Evolutionary conservation across 1,284 basidiomycete genomes (phyloP).

Genomic region (Boletus putidus): DNA sequence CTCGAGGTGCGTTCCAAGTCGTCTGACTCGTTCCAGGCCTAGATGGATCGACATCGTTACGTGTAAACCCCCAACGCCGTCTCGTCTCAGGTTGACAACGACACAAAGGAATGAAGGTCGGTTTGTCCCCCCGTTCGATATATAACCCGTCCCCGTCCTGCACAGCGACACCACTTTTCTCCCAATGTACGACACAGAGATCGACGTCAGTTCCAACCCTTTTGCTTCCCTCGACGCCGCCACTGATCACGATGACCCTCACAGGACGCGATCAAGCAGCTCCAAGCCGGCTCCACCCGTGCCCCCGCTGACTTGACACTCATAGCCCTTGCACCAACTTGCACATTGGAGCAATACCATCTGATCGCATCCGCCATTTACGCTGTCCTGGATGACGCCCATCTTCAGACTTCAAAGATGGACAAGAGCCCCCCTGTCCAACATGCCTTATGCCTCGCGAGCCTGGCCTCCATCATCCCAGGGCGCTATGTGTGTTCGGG

Average conservation of each 20-base stretch:
- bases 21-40: slow-evolving; percentile 68
- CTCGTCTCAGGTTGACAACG: too few species aligned
- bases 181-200: slow-evolving; percentile 22
- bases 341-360: slow-evolving; percentile 26
- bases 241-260: background rate
- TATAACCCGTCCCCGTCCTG: slow-evolving; percentile 7
- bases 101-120: background rate
- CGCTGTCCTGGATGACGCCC: slow-evolving; percentile 21
- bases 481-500: background rate
- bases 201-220: slow-evolving; percentile 19
- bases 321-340: slow-evolving; percentile 26
- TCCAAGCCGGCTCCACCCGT: slow-evolving; percentile 23
- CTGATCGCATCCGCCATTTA: slow-evolving; percentile 26
- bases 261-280: slow-evolving; percentile 26
- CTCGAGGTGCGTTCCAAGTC: slow-evolving; percentile 60
- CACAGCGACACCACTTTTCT: background rate
- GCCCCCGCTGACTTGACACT: slow-evolving; percentile 22
- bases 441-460: slow-evolving; percentile 26
- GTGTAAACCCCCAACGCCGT: background rate
- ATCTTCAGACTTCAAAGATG: slow-evolving; percentile 25
- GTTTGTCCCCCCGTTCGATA: background rate
- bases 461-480: slow-evolving; percentile 23
- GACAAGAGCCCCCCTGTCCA: slow-evolving; percentile 21
- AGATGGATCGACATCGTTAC: slow-evolving; percentile 72
- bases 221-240: background rate